phyloP scores from a whole-genome alignment of 208 protist genomes.

The Crithidia sp. region DNA sequence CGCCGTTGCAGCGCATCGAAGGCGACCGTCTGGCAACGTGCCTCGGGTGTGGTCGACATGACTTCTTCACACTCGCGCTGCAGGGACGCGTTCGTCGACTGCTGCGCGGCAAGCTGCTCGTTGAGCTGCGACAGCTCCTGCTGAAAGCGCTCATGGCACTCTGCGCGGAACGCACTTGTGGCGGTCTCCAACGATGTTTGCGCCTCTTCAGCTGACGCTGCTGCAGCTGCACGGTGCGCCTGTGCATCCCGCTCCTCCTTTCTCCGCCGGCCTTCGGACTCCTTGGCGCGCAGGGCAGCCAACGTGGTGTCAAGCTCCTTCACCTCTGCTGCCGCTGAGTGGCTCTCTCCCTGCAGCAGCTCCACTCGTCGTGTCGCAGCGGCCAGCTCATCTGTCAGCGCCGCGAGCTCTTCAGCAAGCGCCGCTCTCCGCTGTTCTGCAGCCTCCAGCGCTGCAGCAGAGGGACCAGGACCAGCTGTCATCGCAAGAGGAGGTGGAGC shows the following conservation, averaged over 20 bases:
- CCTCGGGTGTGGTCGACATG: background rate
- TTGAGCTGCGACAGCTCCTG: slow-evolving; percentile 1
- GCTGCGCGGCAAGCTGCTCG: slow-evolving; percentile 2
- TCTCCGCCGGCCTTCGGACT: slow-evolving; percentile 1
- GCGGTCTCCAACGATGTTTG: background rate
- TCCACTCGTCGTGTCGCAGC: slow-evolving; percentile 16
- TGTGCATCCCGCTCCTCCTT: background rate
- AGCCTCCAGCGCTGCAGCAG: background rate
- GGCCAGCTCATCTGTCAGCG: slow-evolving; percentile 6
- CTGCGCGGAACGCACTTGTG: background rate
- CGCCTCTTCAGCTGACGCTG: background rate
- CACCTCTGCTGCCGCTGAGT: slow-evolving; percentile 17
- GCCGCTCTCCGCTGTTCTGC: background rate
- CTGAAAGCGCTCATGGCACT: slow-evolving; percentile 11
- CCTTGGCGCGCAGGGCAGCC: slow-evolving; percentile 6
- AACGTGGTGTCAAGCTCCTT: slow-evolving; percentile 8
- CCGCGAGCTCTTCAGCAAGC: slow-evolving; percentile 4
- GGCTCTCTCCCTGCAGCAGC: slow-evolving; percentile 11
- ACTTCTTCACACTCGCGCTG: slow-evolving; percentile 21
- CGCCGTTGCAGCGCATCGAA: slow-evolving; percentile 18
- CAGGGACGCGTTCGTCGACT: background rate
- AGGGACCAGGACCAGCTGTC: no score
- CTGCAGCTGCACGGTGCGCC: background rate
- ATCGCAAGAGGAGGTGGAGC: no score
- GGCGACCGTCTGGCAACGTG: slow-evolving; percentile 5